Evolutionary conservation across 2,329 filamentous ascomycete genomes (phyloP).

Genomic region (Botrytis squamosa): DNA sequence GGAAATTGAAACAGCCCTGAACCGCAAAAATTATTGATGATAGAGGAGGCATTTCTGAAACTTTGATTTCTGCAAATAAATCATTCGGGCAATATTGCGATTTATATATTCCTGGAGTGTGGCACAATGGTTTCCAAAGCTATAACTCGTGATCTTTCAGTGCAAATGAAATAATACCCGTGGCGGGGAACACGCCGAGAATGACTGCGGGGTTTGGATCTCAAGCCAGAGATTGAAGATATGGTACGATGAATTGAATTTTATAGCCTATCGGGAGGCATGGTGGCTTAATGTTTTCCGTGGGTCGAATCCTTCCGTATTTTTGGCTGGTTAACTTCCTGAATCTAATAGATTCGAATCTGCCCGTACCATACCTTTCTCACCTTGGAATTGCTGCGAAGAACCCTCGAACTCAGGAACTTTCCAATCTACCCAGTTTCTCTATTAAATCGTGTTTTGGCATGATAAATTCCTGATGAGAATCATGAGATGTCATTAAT

Average conservation of each 20-base stretch:
- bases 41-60: neutral
- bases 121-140: neutral
- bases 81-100: neutral
- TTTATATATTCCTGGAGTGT: neutral
- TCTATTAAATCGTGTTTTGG: neutral
- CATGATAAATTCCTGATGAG: neutral
- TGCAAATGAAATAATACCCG: neutral
- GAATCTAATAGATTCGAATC: neutral
- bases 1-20: slow-evolving; percentile 1
- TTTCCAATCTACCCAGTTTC: rapidly evolving
- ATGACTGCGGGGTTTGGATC: neutral
- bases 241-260: neutral
- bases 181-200: neutral
- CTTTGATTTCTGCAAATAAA: neutral
- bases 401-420: neutral
- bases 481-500: neutral
- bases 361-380: neutral
- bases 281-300: neutral
- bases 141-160: neutral
- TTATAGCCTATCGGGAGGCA: neutral
- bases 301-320: neutral
- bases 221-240: neutral
- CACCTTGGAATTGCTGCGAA: neutral
- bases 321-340: neutral
- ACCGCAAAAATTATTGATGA: slow-evolving; percentile 9